These are phyloP conservation scores for Pseudevernia furfuracea DNA, from an alignment of 495 filamentous ascomycete genomes.

Conservation along the genomic window DNA sequence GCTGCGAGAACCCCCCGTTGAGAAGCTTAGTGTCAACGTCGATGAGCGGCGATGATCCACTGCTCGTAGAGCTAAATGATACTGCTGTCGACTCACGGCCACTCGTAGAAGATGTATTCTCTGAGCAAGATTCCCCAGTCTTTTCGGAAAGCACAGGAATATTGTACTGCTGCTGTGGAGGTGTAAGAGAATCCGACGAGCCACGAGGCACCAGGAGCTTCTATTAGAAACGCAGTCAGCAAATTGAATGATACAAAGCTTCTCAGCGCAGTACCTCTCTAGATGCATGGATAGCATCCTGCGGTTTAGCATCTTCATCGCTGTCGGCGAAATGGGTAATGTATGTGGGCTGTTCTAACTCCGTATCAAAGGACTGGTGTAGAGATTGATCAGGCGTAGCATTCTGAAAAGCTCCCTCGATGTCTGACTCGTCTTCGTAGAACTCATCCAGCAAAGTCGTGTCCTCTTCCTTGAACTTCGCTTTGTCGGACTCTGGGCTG, in stretches of 20 bases:
- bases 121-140: neutral
- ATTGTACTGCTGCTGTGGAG: too few relatives aligned
- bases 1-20: neutral
- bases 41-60: neutral
- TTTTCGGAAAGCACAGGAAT: neutral
- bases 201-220: neutral
- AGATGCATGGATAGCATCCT: neutral
- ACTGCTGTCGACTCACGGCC: neutral
- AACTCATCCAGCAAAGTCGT: neutral
- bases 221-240: neutral
- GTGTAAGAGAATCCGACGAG: neutral
- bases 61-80: neutral
- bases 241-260: neutral
- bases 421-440: neutral
- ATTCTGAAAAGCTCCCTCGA: neutral
- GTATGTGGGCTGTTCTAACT: neutral
- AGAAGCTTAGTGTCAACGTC: neutral
- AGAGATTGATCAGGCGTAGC: neutral
- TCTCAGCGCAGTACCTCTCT: neutral
- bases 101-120: neutral
- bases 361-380: neutral
- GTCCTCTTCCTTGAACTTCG: neutral
- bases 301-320: neutral
- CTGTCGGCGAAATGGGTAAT: constrained; percentile 9
- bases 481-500: neutral